phyloP scores from a whole-genome alignment of 805 yeast species.

The Dipodascus albidus region DNA sequence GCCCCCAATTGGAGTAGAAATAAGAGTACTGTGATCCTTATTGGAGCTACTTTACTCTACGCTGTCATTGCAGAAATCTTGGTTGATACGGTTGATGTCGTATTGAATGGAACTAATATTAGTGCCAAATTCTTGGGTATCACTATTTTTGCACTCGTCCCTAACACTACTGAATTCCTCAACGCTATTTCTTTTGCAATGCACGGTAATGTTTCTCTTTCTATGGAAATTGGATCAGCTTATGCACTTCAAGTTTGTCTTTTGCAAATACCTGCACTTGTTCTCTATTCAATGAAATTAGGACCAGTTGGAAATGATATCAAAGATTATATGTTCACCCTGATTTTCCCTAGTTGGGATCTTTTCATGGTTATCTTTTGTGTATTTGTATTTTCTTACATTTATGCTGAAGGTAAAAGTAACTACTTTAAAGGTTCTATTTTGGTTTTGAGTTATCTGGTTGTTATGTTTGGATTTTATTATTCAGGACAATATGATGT shows the following conservation, averaged over 20 bases:
- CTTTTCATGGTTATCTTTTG: constrained; percentile 74
- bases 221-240: constrained; percentile 97
- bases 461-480: constrained; percentile 72
- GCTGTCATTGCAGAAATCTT: constrained; percentile 91
- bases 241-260: constrained; percentile 93
- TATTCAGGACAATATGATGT: constrained; percentile 31
- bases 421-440: constrained; percentile 94
- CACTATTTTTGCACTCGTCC: constrained; percentile 91
- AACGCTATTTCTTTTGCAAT: constrained; percentile 96
- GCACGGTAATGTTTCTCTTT: constrained; percentile 88
- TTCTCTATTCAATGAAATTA: constrained; percentile 35
- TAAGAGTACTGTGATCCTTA: constrained; percentile 70
- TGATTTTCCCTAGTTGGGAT: constrained; percentile 95
- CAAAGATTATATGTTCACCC: constrained; percentile 40
- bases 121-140: constrained; percentile 86
- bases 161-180: constrained; percentile 92
- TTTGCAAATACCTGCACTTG: constrained; percentile 85
- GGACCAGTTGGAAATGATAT: background rate
- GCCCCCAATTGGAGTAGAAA: constrained; percentile 94
- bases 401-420: constrained; percentile 93
- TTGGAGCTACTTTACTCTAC: constrained; percentile 76
- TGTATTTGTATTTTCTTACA: constrained; percentile 80
- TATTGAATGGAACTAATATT: constrained; percentile 64
- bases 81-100: constrained; percentile 87
- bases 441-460: constrained; percentile 63